Evolutionary conservation across 2,329 filamentous ascomycete genomes (phyloP).

Genomic region (Periconia sp.): DNA sequence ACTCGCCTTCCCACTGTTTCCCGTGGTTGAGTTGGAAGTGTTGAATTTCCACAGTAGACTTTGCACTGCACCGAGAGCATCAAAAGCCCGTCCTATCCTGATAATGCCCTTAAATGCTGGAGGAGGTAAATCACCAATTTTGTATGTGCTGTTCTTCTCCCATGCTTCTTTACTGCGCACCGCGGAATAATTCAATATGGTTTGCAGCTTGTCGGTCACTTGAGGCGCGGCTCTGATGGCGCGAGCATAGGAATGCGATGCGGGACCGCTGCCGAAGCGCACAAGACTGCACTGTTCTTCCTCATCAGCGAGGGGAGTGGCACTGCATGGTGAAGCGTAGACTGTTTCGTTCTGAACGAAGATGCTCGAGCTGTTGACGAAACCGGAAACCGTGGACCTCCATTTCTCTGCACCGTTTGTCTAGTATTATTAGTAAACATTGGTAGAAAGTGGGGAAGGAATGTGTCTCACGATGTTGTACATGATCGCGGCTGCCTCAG

Average conservation of each 20-base stretch:
- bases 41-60: neutral
- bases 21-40: neutral
- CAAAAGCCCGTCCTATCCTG: neutral
- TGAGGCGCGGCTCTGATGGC: slow-evolving; percentile 22
- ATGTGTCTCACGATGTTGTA: slow-evolving; percentile 45
- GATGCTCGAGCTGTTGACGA: slow-evolving; percentile 30
- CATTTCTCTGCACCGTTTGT: slow-evolving; percentile 25
- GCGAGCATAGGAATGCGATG: slow-evolving; percentile 23
- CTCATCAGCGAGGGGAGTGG: too few species aligned
- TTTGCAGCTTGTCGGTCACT: slow-evolving; percentile 13
- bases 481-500: slow-evolving; percentile 57
- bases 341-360: slow-evolving; percentile 55
- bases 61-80: neutral
- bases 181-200: slow-evolving; percentile 22
- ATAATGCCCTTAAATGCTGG: neutral
- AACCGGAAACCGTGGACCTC: slow-evolving; percentile 20
- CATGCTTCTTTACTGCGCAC: neutral
- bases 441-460: too few species aligned
- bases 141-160: neutral
- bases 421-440: slow-evolving; percentile 6
- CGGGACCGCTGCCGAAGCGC: slow-evolving; percentile 64
- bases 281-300: too few species aligned
- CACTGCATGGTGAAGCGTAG: slow-evolving; percentile 27
- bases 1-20: too few species aligned
- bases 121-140: too few species aligned